Evolutionary conservation across 345 rosid genomes (phyloP).

Genomic region (Salix exigua): DNA sequence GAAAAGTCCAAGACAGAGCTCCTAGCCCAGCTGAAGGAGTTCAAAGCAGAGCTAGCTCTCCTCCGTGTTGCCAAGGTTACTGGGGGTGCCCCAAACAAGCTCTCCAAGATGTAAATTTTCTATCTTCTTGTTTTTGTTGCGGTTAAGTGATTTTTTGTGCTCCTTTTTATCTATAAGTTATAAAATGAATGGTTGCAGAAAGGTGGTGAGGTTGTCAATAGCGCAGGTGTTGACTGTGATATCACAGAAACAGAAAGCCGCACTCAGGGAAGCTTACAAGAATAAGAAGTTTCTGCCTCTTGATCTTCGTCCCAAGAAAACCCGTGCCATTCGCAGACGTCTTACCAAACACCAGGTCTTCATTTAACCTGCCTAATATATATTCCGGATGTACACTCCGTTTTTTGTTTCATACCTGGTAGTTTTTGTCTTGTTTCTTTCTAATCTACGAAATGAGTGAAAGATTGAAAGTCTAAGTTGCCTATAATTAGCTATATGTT

Average conservation of each 20-base stretch:
- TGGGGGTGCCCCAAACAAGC: slow-evolving; percentile 48
- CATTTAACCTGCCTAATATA: no score
- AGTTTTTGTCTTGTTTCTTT: no score
- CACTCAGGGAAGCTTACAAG: slow-evolving; percentile 28
- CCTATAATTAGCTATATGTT: no score
- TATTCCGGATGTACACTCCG: no score
- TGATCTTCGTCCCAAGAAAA: slow-evolving; percentile 26
- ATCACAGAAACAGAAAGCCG: slow-evolving; percentile 30
- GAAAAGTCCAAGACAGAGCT: slow-evolving; percentile 54
- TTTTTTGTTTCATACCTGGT: no score
- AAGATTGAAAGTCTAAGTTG: no score
- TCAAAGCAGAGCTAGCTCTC: slow-evolving; percentile 18
- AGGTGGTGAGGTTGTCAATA: slow-evolving; percentile 26
- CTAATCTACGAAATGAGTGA: no score
- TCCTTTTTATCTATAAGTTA: not conserved
- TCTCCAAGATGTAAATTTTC: slow-evolving; percentile 52
- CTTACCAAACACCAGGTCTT: slow-evolving; percentile 17
- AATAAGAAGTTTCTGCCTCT: slow-evolving; percentile 32
- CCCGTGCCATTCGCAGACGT: slow-evolving; percentile 26
- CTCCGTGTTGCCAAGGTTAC: slow-evolving; percentile 26
- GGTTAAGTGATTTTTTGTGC: not conserved
- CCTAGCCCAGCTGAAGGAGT: slow-evolving; percentile 44
- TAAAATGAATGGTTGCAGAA: slow-evolving; percentile 3
- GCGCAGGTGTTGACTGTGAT: slow-evolving; percentile 32
- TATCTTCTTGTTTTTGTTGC: no score